phyloP scores from a whole-genome alignment of 805 yeast genomes.

The Nakazawaea ishiwadae region DNA sequence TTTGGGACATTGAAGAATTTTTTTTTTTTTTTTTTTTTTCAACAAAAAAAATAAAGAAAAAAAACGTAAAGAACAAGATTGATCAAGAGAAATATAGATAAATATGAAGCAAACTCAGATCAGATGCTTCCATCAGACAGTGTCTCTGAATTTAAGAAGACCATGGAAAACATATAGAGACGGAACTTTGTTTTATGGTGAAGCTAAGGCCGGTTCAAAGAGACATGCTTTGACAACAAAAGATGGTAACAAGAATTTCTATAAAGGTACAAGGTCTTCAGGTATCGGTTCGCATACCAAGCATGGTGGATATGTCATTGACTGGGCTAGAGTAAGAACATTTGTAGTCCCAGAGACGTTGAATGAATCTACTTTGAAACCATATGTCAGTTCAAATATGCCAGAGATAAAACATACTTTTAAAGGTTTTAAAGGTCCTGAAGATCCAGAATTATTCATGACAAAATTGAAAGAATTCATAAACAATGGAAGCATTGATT shows the following conservation, averaged over 20 bases:
- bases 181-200: slow-evolving; percentile 81
- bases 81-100: neutral
- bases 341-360: slow-evolving; percentile 69
- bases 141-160: slow-evolving; percentile 50
- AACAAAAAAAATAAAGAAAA: neutral
- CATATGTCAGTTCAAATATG: slow-evolving; percentile 71
- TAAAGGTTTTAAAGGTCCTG: slow-evolving; percentile 71
- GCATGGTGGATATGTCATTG: slow-evolving; percentile 68
- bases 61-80: neutral
- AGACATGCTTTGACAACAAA: slow-evolving; percentile 84
- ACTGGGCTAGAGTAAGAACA: slow-evolving; percentile 86
- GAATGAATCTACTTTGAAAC: slow-evolving; percentile 42
- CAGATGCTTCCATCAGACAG: slow-evolving; percentile 42
- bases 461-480: slow-evolving; percentile 72
- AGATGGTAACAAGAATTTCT: slow-evolving; percentile 89
- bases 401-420: slow-evolving; percentile 67
- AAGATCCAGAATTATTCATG: slow-evolving; percentile 69
- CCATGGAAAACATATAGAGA: slow-evolving; percentile 89
- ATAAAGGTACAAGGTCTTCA: slow-evolving; percentile 94
- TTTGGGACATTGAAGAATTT: neutral
- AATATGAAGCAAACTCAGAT: slow-evolving; percentile 47
- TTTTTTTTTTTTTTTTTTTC: neutral
- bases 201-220: slow-evolving; percentile 72
- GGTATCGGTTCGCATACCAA: slow-evolving; percentile 83
- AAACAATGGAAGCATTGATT: slow-evolving; percentile 59